A percentile compares a stretch with the other conserved stretches of the same genome.
Conservation (phyloP, 495 filamentous ascomycete species). For the Penicilliopsis zonata region DNA sequence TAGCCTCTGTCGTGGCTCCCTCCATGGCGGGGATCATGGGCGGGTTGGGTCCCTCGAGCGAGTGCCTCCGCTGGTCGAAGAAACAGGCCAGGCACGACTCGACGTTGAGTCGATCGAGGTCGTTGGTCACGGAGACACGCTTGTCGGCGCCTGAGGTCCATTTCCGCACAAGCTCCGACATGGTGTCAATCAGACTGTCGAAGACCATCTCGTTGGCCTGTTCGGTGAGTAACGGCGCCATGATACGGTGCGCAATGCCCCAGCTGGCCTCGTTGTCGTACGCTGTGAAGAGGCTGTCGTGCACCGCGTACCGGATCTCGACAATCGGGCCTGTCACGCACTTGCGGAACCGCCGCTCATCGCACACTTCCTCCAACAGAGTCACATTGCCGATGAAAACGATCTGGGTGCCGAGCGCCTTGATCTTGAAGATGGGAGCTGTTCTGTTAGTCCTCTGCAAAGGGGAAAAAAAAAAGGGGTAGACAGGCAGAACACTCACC, state of each 20-base stretch:
- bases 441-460: constrained; percentile 5
- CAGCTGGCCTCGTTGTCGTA: constrained; percentile 50
- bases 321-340: constrained; percentile 42
- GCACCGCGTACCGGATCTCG: constrained; percentile 49
- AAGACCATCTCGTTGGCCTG: constrained; percentile 20
- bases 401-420: constrained; percentile 36
- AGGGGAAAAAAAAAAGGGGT: not conserved
- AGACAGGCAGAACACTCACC: constrained; percentile 21
- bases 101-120: constrained; percentile 60
- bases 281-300: constrained; percentile 68
- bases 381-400: constrained; percentile 43
- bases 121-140: constrained; percentile 48
- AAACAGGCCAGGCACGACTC: constrained; percentile 59
- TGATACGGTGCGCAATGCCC: constrained; percentile 63
- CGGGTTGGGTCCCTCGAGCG: constrained; percentile 16
- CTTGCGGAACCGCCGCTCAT: constrained; percentile 62
- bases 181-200: constrained; percentile 54
- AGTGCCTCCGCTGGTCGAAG: constrained; percentile 28
- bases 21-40: constrained; percentile 27
- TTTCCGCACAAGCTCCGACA: constrained; percentile 54
- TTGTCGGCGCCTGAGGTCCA: constrained; percentile 47
- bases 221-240: constrained; percentile 27
- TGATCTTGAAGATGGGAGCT: constrained; percentile 64
- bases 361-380: constrained; percentile 57
- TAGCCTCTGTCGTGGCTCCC: constrained; percentile 28